Evolutionary conservation across 768 basidiomycete species (phyloP), one percentile per base, ranked within the genome.

Genomic region (Cyclocybe cylindracea): DNA sequence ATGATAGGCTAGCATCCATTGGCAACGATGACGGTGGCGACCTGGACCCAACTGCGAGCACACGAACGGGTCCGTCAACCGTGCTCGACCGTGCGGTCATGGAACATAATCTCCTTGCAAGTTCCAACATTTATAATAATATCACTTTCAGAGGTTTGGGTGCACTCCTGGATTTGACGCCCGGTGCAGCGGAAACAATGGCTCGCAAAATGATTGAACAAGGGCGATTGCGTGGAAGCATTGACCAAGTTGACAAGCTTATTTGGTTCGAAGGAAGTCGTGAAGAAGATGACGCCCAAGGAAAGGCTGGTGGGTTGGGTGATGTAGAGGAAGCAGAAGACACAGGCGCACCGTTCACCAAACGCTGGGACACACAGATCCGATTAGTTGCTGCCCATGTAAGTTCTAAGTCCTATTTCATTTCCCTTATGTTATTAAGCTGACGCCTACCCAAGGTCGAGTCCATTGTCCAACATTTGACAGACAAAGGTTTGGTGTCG

Each of bases 201-300:
- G 95, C 96, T 8, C 82, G 96, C 46, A 91, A 90, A 66, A 99
- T 99, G 97, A 97, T 99, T 45, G 94, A 98, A 65, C 97, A 99
- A 70, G 90, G 93, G 7, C 87, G 97, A 49, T 72, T 98, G 54
- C 86, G 91, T 55, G 97, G 91, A 24, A 87, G 86, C 51, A 96
- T 99, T 51, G 97, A 99, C 66, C 97, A 99, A 66, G 94, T 98
- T 10, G 92, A 96, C 53, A 87, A 83, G 58, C 78, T 98, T 42
- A 96, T 99, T 55, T 91, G 89, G 80, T 99, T 99, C 55, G 94
- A 98, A 60, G 87, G 82, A 36, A 79, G 83, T 35, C 77, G 79
- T 46, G 95, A 98, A 62, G 94, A 94, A 54, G 92, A 95, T 51
- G 88, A 91, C 55, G 91, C 92, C 0, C 92, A 95, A 69, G 94